Evolutionary conservation across 768 basidiomycete species (phyloP).

Genomic region (Rubroboletus pulcherrimus): DNA sequence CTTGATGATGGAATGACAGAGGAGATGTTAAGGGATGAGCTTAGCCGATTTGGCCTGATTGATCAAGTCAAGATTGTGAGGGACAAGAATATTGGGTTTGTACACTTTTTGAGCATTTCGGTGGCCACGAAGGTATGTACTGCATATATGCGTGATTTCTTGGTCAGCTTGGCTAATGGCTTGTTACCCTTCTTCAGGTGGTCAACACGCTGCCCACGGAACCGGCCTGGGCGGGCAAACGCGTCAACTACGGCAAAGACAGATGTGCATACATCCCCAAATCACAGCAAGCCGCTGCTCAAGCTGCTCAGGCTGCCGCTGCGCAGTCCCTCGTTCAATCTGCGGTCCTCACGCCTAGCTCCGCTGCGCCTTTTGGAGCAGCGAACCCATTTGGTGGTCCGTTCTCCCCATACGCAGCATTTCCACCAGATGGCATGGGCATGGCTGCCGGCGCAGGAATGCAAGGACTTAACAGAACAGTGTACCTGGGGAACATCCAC

Average conservation of each 20-base stretch:
- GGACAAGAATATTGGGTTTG: slow-evolving; percentile 99
- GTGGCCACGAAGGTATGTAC: slow-evolving; percentile 85
- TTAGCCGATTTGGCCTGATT: slow-evolving; percentile 90
- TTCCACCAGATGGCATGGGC: slow-evolving; percentile 40
- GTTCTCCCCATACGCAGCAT: slow-evolving; percentile 50
- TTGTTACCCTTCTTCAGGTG: slow-evolving; percentile 51
- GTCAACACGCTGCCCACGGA: slow-evolving; percentile 91
- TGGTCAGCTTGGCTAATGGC: slow-evolving; percentile 1
- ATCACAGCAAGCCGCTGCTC: slow-evolving; percentile 86
- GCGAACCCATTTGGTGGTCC: slow-evolving; percentile 31
- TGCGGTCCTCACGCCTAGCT: slow-evolving; percentile 35
- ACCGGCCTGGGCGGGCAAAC: slow-evolving; percentile 90
- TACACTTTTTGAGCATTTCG: slow-evolving; percentile 94
- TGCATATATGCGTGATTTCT: background rate
- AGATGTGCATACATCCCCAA: slow-evolving; percentile 97
- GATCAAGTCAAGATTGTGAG: slow-evolving; percentile 99
- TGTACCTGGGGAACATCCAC: slow-evolving; percentile 95
- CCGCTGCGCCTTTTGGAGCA: slow-evolving; percentile 31
- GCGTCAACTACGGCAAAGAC: slow-evolving; percentile 98
- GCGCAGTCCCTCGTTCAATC: slow-evolving; percentile 65
- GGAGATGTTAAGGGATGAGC: slow-evolving; percentile 86
- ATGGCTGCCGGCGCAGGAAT: slow-evolving; percentile 30
- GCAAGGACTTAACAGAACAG: slow-evolving; percentile 81
- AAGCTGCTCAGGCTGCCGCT: slow-evolving; percentile 83
- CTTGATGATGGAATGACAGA: slow-evolving; percentile 89